Evolutionary conservation across 495 filamentous ascomycete species (phyloP).

Genomic region (Aspergillus nanangensis): DNA sequence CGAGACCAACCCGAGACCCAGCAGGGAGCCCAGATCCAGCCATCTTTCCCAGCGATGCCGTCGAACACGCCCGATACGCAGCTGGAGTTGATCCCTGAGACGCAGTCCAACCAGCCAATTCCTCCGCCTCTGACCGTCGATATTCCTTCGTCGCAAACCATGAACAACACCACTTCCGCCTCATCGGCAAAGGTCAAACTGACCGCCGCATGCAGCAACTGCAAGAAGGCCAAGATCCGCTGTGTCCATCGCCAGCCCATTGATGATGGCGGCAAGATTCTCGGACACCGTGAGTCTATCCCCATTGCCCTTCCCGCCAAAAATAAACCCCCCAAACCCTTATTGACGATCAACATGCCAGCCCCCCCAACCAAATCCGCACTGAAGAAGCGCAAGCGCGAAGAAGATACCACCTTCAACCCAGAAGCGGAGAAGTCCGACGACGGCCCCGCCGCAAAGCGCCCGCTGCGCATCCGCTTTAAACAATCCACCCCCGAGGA

Average conservation of each 20-base stretch:
- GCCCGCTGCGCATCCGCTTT: no score
- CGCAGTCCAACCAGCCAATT: no score
- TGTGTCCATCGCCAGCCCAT: slow-evolving; percentile 13
- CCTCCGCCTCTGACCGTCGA: neutral
- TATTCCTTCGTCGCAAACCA: neutral
- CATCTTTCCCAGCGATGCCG: no score
- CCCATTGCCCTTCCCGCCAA: neutral
- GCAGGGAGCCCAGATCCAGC: no score
- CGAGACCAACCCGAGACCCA: no score
- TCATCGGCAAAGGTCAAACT: neutral
- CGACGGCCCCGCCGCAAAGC: no score
- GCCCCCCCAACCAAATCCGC: neutral
- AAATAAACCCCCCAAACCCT: no score
- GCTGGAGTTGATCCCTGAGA: no score
- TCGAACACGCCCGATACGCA: no score
- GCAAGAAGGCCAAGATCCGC: slow-evolving; percentile 11
- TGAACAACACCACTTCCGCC: neutral
- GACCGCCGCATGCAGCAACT: slow-evolving; percentile 9
- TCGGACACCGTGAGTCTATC: neutral
- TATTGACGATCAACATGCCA: neutral
- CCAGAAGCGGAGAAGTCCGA: no score
- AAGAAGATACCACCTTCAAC: no score
- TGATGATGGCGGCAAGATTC: neutral
- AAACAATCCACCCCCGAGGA: no score
- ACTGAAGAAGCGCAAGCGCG: neutral